Conservation (phyloP, 345 rosid genomes). For the Eucalyptus caleyi region DNA sequence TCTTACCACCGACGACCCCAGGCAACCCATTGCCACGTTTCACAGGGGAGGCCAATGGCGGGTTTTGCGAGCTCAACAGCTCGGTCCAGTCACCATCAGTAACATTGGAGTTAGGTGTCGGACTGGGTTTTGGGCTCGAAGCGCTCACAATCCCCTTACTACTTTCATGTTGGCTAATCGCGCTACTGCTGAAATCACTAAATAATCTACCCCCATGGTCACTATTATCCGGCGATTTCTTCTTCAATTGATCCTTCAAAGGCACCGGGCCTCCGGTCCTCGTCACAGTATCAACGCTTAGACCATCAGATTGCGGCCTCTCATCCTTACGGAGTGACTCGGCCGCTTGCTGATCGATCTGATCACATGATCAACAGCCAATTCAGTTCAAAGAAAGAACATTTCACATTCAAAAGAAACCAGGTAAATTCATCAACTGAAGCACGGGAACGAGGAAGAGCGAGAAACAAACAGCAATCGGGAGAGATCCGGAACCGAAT, state of each 20-base stretch:
- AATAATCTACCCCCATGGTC: slow-evolving; percentile 30
- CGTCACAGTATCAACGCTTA: slow-evolving; percentile 18
- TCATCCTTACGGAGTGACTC: slow-evolving; percentile 81
- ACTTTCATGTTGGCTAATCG: slow-evolving; percentile 6
- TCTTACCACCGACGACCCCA: slow-evolving; percentile 27
- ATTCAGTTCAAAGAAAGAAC: neutral
- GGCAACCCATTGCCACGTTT: slow-evolving; percentile 27
- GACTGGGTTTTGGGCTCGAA: slow-evolving; percentile 22
- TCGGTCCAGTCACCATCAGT: slow-evolving; percentile 92
- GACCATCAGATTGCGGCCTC: slow-evolving; percentile 39
- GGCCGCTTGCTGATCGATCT: slow-evolving; percentile 97
- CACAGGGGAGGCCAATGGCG: slow-evolving; percentile 5
- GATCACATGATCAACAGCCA: slow-evolving; percentile 6
- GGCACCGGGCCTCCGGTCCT: slow-evolving; percentile 48
- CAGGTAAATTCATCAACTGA: neutral
- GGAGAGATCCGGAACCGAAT: neutral
- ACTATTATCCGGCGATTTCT: slow-evolving; percentile 27
- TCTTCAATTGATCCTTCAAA: slow-evolving; percentile 77
- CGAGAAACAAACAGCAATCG: neutral
- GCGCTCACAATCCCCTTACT: slow-evolving; percentile 11
- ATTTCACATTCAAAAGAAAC: neutral
- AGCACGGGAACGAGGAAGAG: neutral
- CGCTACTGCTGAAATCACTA: slow-evolving; percentile 16
- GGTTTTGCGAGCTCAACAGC: slow-evolving; percentile 45
- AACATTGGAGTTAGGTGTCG: neutral